These are phyloP conservation scores for Jimgerdemannia flammicorona DNA, from an alignment of 192 early-diverging fungal genomes.

Conservation along the genomic window DNA sequence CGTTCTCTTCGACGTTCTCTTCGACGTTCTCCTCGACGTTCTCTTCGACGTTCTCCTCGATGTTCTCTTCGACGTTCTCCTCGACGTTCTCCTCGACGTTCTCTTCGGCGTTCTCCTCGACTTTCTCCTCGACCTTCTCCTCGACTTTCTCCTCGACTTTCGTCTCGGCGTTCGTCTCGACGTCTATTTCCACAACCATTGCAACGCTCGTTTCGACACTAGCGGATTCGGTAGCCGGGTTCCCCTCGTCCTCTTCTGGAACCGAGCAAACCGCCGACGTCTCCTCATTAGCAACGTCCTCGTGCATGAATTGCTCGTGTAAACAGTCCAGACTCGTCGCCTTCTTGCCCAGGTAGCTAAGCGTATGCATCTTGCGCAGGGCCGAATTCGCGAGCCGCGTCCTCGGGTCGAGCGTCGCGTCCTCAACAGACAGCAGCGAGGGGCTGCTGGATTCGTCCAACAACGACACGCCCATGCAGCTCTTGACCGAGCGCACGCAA, in stretches of 20 bases:
- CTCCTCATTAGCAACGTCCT: not conserved
- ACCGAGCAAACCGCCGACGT: not conserved
- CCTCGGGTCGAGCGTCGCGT: not conserved
- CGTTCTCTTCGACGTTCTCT: not conserved
- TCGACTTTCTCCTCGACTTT: not conserved
- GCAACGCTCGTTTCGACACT: not conserved
- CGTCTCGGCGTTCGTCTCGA: not conserved
- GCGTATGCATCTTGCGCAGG: constrained; percentile 11
- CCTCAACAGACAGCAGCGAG: not conserved
- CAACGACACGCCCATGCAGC: not conserved
- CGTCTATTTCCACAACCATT: no score
- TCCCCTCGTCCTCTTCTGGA: not conserved
- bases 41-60: no score
- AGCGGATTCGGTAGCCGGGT: not conserved
- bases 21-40: not conserved
- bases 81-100: not conserved
- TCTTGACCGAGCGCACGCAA: not conserved
- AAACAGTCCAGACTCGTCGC: constrained; percentile 23
- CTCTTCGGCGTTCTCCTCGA: not conserved
- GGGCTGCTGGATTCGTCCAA: not conserved
- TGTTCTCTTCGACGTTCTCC: not conserved
- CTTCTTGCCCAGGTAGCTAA: constrained; percentile 26
- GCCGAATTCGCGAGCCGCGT: constrained; percentile 12
- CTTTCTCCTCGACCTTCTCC: no score
- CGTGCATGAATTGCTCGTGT: constrained; percentile 14